A percentile compares a stretch with the other conserved stretches of the same genome.
phyloP scores from a whole-genome alignment of 495 filamentous ascomycete genomes.

The Neurospora discreta region DNA sequence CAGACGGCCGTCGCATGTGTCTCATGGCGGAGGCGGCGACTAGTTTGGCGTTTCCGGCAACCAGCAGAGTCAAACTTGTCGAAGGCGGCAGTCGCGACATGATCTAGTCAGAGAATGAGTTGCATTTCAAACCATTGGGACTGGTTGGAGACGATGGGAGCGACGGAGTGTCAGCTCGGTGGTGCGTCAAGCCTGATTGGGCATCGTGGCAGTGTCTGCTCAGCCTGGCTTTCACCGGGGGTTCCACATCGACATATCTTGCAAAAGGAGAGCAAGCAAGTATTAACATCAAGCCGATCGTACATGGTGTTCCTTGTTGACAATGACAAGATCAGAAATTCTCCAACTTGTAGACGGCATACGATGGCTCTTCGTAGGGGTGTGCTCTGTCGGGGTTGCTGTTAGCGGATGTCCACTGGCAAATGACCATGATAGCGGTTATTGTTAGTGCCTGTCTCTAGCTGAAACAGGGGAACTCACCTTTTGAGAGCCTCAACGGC shows the following conservation, averaged over 20 bases:
- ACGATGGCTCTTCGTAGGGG: conserved; percentile 69
- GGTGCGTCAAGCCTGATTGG: not conserved
- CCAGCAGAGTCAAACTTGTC: not conserved
- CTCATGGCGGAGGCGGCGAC: not conserved
- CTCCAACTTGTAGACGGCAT: conserved; percentile 65
- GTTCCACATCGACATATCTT: not conserved
- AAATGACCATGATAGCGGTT: not conserved
- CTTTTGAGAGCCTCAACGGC: conserved; percentile 51
- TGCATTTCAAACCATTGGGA: not conserved
- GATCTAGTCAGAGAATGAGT: not conserved
- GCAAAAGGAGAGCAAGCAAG: not conserved
- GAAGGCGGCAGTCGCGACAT: not conserved
- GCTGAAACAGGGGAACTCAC: conserved; percentile 25
- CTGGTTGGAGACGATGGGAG: not conserved
- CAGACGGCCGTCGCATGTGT: not conserved
- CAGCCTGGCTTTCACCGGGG: not conserved
- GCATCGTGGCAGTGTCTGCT: not conserved
- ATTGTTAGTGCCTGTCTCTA: not conserved
- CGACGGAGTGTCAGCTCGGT: not conserved
- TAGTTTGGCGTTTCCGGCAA: not conserved
- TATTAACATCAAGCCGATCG: not conserved
- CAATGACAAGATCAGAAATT: conserved; percentile 38
- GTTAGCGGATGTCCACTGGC: not conserved
- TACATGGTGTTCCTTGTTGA: not conserved
- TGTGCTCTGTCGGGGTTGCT: conserved; percentile 40